Evolutionary conservation across 2,329 filamentous ascomycete species (phyloP).

Genomic region (Talaromyces albobiverticillius): DNA sequence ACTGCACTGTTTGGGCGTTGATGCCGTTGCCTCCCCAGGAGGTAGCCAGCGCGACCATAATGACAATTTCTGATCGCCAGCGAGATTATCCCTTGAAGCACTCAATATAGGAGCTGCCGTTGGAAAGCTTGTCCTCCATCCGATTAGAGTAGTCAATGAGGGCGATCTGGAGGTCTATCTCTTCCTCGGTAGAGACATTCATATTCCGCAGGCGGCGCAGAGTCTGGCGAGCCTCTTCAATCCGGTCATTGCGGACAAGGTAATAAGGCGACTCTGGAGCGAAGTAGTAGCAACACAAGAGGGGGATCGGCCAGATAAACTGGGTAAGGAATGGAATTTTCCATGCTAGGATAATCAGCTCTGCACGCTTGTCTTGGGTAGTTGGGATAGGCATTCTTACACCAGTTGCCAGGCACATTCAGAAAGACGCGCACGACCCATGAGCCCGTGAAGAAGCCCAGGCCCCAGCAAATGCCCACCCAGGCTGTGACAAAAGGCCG

Average conservation of each 20-base stretch:
- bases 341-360: slow-evolving; percentile 18
- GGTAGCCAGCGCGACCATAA: slow-evolving; percentile 62
- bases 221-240: slow-evolving; percentile 44
- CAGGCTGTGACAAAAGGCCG: slow-evolving; percentile 45
- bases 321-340: slow-evolving; percentile 51
- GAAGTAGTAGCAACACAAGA: slow-evolving; percentile 44
- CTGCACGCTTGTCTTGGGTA: slow-evolving; percentile 24
- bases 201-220: slow-evolving; percentile 44
- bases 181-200: slow-evolving; percentile 62
- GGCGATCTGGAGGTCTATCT: slow-evolving; percentile 72
- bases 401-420: too few species aligned
- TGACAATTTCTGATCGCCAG: slow-evolving; percentile 68
- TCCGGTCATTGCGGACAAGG: slow-evolving; percentile 45
- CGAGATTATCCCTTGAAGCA: slow-evolving; percentile 78
- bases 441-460: slow-evolving; percentile 50
- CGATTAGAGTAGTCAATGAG: slow-evolving; percentile 63
- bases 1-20: slow-evolving; percentile 62
- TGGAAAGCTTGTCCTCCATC: slow-evolving; percentile 73
- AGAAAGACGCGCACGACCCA: slow-evolving; percentile 42
- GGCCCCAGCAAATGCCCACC: slow-evolving; percentile 45
- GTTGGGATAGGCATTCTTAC: too few species aligned
- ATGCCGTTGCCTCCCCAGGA: slow-evolving; percentile 63
- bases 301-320: slow-evolving; percentile 53
- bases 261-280: slow-evolving; percentile 53
- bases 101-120: slow-evolving; percentile 71